These are phyloP conservation scores for Chlamydomonas reinhardtii DNA, from an alignment of 163 green algal genomes.

Conservation along the genomic window DNA sequence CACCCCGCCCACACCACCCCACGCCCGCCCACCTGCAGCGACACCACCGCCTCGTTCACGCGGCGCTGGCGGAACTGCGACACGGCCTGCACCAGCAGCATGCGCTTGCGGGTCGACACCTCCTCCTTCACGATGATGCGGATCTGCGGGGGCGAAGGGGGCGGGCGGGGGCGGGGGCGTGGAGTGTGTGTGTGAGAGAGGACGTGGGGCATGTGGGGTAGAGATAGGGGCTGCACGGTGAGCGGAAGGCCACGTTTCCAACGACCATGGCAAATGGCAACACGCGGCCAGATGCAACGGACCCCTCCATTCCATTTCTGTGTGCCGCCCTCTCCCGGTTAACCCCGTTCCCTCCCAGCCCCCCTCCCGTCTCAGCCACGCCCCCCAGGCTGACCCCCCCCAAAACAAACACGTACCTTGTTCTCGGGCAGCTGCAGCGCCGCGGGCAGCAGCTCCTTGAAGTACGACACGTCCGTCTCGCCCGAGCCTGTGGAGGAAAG, in stretches of 20 bases:
- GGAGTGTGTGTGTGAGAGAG: background rate
- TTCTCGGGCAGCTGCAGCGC: slow-evolving; percentile 81
- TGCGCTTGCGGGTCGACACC: slow-evolving; percentile 63
- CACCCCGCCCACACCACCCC: too few relatives aligned
- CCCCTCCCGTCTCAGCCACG: too few relatives aligned
- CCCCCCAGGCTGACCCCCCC: too few relatives aligned
- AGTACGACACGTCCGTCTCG: slow-evolving; percentile 76
- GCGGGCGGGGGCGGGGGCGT: background rate
- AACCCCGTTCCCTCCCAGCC: too few relatives aligned
- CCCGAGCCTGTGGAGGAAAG: slow-evolving; percentile 64
- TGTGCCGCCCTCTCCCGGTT: too few relatives aligned
- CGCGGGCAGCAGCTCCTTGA: slow-evolving; percentile 77
- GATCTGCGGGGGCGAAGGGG: slow-evolving; percentile 50
- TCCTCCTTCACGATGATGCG: slow-evolving; percentile 71
- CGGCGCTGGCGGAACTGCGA: slow-evolving; percentile 62
- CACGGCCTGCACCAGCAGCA: slow-evolving; percentile 67
- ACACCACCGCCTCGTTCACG: slow-evolving; percentile 46
- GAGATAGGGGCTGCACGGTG: too few relatives aligned
- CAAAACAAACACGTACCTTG: background rate
- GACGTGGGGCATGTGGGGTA: background rate
- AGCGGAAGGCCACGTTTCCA: too few relatives aligned
- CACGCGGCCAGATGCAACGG: too few relatives aligned
- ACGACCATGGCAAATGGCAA: too few relatives aligned
- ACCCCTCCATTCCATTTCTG: too few relatives aligned
- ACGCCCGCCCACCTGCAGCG: slow-evolving; percentile 31